These are phyloP conservation scores for Cicer yamashitae DNA, from an alignment of 306 rosid species.

Conservation along the genomic window DNA sequence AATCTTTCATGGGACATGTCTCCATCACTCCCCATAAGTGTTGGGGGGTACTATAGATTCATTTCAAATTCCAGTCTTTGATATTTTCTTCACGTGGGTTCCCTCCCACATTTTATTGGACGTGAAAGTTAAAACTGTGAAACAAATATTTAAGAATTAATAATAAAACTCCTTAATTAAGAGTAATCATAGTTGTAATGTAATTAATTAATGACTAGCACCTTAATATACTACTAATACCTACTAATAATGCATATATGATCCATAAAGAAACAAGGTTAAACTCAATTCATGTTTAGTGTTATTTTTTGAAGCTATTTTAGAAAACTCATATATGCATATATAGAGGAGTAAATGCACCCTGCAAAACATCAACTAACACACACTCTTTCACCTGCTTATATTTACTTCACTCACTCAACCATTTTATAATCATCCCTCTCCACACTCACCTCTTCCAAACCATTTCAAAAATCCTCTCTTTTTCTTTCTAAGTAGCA, in stretches of 20 bases:
- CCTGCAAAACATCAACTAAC: conserved; percentile 81
- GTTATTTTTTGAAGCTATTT: conserved; percentile 31
- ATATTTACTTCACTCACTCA: conserved; percentile 67
- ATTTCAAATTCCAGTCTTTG: conserved; percentile 29
- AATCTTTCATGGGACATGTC: conserved; percentile 19
- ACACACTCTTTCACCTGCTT: conserved; percentile 73
- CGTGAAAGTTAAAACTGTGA: background rate
- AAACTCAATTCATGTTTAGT: conserved; percentile 10
- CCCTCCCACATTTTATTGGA: conserved; percentile 29
- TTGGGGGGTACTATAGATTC: conserved; percentile 11
- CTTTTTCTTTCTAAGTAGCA: conserved; percentile 34
- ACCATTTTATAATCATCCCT: conserved; percentile 60
- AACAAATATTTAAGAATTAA: background rate
- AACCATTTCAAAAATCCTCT: conserved; percentile 41
- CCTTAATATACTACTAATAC: background rate
- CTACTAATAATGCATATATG: background rate
- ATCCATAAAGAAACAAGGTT: conserved; percentile 30
- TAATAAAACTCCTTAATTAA: background rate
- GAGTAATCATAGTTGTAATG: conserved; percentile 13
- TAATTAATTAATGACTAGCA: background rate
- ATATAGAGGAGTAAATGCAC: conserved; percentile 67
- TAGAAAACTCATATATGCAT: conserved; percentile 36
- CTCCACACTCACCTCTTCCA: conserved; percentile 43
- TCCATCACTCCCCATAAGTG: conserved; percentile 35
- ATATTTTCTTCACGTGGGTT: conserved; percentile 10